Base-by-base conservation (phyloP, 306 rosid genomes). In the Castanea sativa region DNA sequence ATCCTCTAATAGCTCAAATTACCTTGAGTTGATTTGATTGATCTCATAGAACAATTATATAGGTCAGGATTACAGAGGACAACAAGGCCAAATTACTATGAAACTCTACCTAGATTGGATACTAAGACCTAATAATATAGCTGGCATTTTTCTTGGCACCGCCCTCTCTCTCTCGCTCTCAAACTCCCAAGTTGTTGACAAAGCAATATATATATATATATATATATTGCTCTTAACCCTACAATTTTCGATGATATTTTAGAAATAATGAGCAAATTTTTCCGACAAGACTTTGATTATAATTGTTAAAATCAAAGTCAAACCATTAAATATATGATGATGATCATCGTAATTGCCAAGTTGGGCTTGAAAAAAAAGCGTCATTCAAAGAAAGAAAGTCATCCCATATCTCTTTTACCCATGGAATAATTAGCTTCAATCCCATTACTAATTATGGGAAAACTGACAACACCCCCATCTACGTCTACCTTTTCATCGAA, bases 341-440 rank as follows among this genome's bases (percentile, higher is more conserved):
- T 25, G 43, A 51, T 21, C 56, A 64, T 65, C 25, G 25, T 43
- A 69, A 41, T 74, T 14, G 57, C 73, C 76, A 21, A 41, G 45
- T 41, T 41, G 45, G 45, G 45, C 45, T 25, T 12, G 67, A 21
- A 59, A 23, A 59, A 23, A 11, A 49, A 10, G 53, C 4, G 53
- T 49, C 53, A 12, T 49, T 15, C 3, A 55, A 32, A n/a, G 12
- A 43, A 32, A 19, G 16, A 38, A 76, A 75, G 78, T 63, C 81
- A 29, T 64, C 68, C 74, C 60, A 43, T 32, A 79, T 71, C 67
- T 64, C 79, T 10, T 5, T 30, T 19, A 15, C 81, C 81, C 57
- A 79, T 58, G 77, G 76, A 27, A 60, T 16, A 55, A 53, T 63
- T 81, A 49, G 23, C 45, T 56, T 4, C 29, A 29, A 4, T 9